Evolutionary conservation across 23 red algal species (phyloP).

Genomic region (Cyanidiococcus yangmingshanensis): DNA sequence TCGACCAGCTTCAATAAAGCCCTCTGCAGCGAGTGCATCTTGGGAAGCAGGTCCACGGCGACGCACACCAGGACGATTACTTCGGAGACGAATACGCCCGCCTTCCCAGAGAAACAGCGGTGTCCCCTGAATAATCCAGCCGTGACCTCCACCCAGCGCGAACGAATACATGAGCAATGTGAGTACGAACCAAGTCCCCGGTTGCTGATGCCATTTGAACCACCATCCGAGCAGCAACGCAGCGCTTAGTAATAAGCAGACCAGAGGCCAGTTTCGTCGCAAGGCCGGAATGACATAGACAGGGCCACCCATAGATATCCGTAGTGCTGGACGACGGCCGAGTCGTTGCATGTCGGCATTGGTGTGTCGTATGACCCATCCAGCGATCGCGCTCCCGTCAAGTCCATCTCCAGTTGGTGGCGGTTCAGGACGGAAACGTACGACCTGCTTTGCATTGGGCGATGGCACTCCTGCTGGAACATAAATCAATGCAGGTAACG

Average conservation of each 20-base stretch:
- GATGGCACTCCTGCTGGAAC: background rate
- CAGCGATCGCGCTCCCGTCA: background rate
- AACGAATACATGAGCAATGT: background rate
- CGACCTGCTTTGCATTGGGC: background rate
- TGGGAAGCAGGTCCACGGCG: background rate
- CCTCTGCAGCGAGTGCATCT: constrained; percentile 9
- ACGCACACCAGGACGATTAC: background rate
- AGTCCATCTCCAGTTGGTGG: background rate
- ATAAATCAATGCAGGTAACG: background rate
- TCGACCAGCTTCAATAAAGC: background rate
- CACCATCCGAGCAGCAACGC: background rate
- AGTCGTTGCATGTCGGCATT: background rate
- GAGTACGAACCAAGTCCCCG: background rate
- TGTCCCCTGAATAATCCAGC: constrained; percentile 9
- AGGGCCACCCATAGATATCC: background rate
- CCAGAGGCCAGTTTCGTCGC: constrained; percentile 11
- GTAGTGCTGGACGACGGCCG: background rate
- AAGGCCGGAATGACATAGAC: constrained; percentile 11
- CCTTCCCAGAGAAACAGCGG: constrained; percentile 14
- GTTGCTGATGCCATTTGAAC: background rate
- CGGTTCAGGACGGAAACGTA: background rate
- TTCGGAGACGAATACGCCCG: background rate
- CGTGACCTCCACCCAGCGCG: constrained; percentile 3
- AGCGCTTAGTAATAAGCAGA: background rate
- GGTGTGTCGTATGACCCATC: background rate